A percentile compares a stretch with the other conserved stretches of the same genome.
Conservation (phyloP, 345 rosid species). For the Hevea brasiliensis region DNA sequence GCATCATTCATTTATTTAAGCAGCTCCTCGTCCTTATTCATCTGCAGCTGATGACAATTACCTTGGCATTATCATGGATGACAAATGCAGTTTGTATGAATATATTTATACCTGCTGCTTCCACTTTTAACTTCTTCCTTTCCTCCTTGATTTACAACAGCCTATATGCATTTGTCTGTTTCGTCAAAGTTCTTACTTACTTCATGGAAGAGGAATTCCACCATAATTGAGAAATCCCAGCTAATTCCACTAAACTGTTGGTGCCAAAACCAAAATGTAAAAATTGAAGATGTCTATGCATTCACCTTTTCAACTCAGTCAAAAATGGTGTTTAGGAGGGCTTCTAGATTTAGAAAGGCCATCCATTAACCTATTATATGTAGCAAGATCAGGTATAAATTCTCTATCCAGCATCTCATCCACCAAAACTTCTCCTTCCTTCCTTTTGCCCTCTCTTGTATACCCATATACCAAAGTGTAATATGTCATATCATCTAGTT, state of each 20-base stretch:
- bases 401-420: constrained; percentile 86
- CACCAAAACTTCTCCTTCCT: constrained; percentile 65
- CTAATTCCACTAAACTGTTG: not conserved
- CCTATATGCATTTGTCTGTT: not conserved
- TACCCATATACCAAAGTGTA: constrained; percentile 62
- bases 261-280: not conserved
- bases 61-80: constrained; percentile 54
- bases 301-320: not conserved
- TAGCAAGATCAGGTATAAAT: constrained; percentile 64
- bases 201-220: no score
- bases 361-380: constrained; percentile 67
- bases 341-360: constrained; percentile 39
- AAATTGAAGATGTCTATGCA: not conserved
- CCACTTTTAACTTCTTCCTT: not conserved
- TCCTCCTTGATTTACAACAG: not conserved
- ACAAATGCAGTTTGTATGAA: not conserved
- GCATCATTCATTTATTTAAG: constrained; percentile 57
- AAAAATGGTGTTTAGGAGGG: constrained; percentile 1
- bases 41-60: constrained; percentile 73
- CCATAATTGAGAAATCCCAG: not conserved
- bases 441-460: constrained; percentile 48
- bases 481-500: constrained; percentile 52
- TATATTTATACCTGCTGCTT: not conserved
- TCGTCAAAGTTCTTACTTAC: not conserved
- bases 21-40: constrained; percentile 63